A percentile compares a stretch with the other conserved stretches of the same genome.
phyloP scores from a whole-genome alignment of 2,329 filamentous ascomycete species.

The Hypoxylon sp. region DNA sequence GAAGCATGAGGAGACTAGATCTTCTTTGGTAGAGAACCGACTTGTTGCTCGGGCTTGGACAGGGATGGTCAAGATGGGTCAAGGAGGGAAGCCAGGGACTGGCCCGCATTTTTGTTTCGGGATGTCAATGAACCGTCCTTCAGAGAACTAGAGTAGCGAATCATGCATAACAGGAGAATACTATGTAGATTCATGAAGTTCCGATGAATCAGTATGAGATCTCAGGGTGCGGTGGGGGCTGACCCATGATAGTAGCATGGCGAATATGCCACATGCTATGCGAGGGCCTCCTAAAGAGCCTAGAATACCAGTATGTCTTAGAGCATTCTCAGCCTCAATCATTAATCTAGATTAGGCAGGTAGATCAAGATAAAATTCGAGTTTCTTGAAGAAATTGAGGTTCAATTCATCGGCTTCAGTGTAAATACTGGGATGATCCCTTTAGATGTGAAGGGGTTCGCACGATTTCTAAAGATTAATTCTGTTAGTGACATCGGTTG shows the following conservation, averaged over 20 bases:
- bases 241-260: constrained; percentile 13
- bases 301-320: constrained; percentile 9
- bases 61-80: constrained; percentile 26
- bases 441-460: background rate
- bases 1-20: constrained; percentile 28
- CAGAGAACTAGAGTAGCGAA: constrained; percentile 14
- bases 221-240: constrained; percentile 17
- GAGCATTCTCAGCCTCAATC: constrained; percentile 27
- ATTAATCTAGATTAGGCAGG: background rate
- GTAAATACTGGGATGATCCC: background rate
- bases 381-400: constrained; percentile 1
- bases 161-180: constrained; percentile 18
- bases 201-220: constrained; percentile 14
- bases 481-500: background rate
- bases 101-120: constrained; percentile 34
- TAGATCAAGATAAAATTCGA: constrained; percentile 3
- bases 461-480: background rate
- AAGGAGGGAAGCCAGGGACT: constrained; percentile 19
- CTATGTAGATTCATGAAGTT: constrained; percentile 15
- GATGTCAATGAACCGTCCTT: constrained; percentile 10
- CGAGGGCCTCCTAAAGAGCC: background rate
- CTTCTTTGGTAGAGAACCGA: constrained; percentile 21
- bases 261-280: background rate
- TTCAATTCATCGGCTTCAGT: background rate
- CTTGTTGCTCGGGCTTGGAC: constrained; percentile 19